Conservation (phyloP, 352 stramenopile species). For the Aphanomyces euteiches region DNA sequence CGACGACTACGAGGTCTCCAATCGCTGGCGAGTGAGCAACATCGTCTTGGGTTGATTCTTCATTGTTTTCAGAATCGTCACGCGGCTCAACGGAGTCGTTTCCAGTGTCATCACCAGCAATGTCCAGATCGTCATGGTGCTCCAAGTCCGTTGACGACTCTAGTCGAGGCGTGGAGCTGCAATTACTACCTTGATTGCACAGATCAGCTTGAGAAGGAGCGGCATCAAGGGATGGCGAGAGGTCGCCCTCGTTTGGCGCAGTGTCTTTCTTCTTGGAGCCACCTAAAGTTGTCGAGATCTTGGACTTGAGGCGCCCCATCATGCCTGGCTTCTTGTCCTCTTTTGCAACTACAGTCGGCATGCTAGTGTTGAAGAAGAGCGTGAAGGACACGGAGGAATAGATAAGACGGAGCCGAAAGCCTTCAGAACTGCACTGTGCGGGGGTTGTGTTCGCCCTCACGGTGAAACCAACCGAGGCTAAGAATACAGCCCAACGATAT, state of each 20-base stretch:
- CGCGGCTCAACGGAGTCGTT: conserved; percentile 1
- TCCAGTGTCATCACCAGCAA: background rate
- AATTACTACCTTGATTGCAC: conserved; percentile 6
- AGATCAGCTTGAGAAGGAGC: background rate
- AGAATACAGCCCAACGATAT: conserved; percentile 13
- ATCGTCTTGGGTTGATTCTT: background rate
- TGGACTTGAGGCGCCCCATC: conserved; percentile 31
- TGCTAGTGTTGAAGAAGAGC: too few species aligned
- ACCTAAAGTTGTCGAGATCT: conserved; percentile 14
- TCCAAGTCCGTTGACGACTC: conserved; percentile 15
- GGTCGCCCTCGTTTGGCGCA: conserved; percentile 22
- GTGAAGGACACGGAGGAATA: background rate
- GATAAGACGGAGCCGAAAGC: background rate
- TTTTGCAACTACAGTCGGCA: background rate
- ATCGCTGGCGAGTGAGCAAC: background rate
- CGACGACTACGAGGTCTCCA: conserved; percentile 19
- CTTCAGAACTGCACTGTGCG: conserved; percentile 21
- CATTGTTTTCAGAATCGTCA: background rate
- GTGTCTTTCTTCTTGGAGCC: background rate
- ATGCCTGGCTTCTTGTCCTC: conserved; percentile 20
- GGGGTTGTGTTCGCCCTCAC: background rate
- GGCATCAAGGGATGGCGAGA: background rate
- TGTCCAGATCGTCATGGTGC: conserved; percentile 1
- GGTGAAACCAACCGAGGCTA: background rate
- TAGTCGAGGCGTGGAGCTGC: background rate